Evolutionary conservation across 805 yeast species (phyloP).

Genomic region (Blastobotrys mokoenaii): DNA sequence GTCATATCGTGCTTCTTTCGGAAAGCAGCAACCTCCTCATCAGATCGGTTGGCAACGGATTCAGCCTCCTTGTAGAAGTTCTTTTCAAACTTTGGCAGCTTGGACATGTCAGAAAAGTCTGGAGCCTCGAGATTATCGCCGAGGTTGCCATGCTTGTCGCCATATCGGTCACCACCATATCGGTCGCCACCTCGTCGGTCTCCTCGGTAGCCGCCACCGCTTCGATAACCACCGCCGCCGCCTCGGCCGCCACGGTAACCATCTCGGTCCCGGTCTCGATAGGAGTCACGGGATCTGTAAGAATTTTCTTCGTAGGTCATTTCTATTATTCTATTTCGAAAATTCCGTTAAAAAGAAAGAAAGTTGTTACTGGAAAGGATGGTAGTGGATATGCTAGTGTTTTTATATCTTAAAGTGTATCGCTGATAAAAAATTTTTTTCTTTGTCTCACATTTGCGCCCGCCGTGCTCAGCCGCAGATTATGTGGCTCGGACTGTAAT

Average conservation of each 20-base stretch:
- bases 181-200: conserved; percentile 35
- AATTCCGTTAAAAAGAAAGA: neutral
- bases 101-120: conserved; percentile 61
- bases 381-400: neutral
- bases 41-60: conserved; percentile 64
- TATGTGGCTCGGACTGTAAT: no score
- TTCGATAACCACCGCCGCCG: conserved; percentile 29
- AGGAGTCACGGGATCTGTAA: conserved; percentile 10
- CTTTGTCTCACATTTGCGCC: neutral
- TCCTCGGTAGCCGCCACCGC: conserved; percentile 20
- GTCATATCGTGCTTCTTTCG: conserved; percentile 84
- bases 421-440: conserved; percentile 2
- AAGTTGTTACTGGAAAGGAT: neutral
- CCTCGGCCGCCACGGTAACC: conserved; percentile 33
- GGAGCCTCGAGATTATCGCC: conserved; percentile 60
- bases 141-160: conserved; percentile 31
- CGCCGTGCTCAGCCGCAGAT: neutral
- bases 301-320: conserved; percentile 24
- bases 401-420: no score
- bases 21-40: conserved; percentile 62
- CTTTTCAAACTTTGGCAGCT: conserved; percentile 85
- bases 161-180: conserved; percentile 31
- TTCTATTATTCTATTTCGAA: conserved; percentile 1
- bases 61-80: conserved; percentile 88
- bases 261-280: conserved; percentile 28